These are phyloP conservation scores for Syzygium aqueum DNA, from an alignment of 345 rosid genomes.

Conservation along the genomic window DNA sequence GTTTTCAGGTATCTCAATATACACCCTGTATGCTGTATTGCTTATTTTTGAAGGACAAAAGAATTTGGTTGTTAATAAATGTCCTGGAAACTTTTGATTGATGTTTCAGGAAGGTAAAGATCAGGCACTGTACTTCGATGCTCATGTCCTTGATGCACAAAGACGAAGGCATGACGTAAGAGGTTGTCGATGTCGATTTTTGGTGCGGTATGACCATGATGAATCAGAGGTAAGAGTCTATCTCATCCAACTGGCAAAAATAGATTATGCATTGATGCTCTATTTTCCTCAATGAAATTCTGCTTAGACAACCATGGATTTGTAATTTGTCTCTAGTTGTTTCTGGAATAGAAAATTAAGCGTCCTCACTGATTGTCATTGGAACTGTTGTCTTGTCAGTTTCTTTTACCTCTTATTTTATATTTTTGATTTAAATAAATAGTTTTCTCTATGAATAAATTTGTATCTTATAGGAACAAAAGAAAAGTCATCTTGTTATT, in stretches of 20 bases:
- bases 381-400: background rate
- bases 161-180: conserved; percentile 95
- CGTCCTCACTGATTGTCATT: background rate
- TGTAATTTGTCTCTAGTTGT: background rate
- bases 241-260: background rate
- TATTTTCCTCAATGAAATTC: background rate
- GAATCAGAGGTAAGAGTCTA: conserved; percentile 64
- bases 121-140: conserved; percentile 96
- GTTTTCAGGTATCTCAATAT: conserved; percentile 69
- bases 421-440: background rate
- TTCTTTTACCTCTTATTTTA: background rate
- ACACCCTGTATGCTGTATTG: background rate
- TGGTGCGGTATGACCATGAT: conserved; percentile 96
- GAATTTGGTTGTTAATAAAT: background rate
- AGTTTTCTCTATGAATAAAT: background rate
- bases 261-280: background rate
- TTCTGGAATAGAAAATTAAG: background rate
- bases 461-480: background rate
- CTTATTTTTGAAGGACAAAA: background rate
- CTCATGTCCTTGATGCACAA: conserved; percentile 95
- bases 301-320: background rate
- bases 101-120: conserved; percentile 89
- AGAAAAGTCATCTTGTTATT: background rate
- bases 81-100: background rate
- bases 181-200: conserved; percentile 97